Evolutionary conservation across 139 green algal genomes (phyloP).

Genomic region (Coelastrella sp.): DNA sequence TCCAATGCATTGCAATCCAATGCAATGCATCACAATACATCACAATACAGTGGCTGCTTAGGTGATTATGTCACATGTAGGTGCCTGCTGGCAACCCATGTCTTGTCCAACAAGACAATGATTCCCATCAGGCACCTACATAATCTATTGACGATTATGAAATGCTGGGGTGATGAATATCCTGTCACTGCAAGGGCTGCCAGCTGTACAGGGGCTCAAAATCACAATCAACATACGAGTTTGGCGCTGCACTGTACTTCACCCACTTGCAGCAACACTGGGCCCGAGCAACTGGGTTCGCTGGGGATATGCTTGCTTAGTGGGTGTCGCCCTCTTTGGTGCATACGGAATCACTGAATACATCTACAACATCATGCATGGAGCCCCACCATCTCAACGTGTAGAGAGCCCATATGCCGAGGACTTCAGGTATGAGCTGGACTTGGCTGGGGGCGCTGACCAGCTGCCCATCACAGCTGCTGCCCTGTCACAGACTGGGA

Average conservation of each 20-base stretch:
- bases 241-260: not conserved
- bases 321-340: conserved; percentile 13
- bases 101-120: not conserved
- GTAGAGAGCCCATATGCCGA: not conserved
- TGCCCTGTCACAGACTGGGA: too few relatives aligned
- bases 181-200: not conserved
- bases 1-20: too few relatives aligned
- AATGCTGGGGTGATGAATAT: too few relatives aligned
- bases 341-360: not conserved
- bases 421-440: not conserved
- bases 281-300: conserved; percentile 35
- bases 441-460: not conserved
- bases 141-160: too few relatives aligned
- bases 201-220: not conserved
- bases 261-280: not conserved
- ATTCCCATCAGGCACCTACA: not conserved
- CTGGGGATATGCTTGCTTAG: conserved; percentile 14
- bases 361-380: conserved; percentile 11
- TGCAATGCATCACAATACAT: too few relatives aligned
- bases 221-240: not conserved
- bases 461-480: not conserved
- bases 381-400: not conserved
- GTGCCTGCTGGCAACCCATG: not conserved
- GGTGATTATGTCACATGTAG: not conserved
- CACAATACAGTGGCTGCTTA: not conserved